Percentiles rank a stretch among this genome's conserved stretches.
Conservation (phyloP, 257 asterid genomes). For the Parsonsia alboflavescens region DNA sequence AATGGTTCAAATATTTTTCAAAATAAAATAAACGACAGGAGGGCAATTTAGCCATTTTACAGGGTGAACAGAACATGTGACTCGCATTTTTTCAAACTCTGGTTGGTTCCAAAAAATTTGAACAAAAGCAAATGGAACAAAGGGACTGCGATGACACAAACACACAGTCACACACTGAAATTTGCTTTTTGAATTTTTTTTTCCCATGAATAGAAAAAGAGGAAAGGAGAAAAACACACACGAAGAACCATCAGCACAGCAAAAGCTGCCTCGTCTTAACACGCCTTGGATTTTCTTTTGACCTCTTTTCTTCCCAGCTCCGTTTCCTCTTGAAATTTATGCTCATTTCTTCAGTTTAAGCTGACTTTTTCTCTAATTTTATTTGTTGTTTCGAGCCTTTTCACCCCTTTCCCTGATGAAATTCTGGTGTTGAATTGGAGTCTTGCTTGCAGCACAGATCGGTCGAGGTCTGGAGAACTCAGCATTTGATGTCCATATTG, state of each 20-base stretch:
- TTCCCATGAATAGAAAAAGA: slow-evolving; percentile 3
- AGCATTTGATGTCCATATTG: slow-evolving; percentile 10
- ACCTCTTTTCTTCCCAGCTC: slow-evolving; percentile 12
- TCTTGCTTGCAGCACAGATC: slow-evolving; percentile 15
- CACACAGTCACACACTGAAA: slow-evolving; percentile 1
- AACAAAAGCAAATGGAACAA: slow-evolving; percentile 14
- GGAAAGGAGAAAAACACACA: not conserved
- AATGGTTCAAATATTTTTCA: not conserved
- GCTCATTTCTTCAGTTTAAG: slow-evolving; percentile 9
- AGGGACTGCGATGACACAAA: slow-evolving; percentile 16
- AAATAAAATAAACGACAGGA: not conserved
- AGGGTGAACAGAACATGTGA: slow-evolving; percentile 11
- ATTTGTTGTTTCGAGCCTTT: not conserved
- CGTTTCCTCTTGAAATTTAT: slow-evolving; percentile 1
- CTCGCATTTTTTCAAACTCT: slow-evolving; percentile 9
- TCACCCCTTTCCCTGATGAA: not conserved
- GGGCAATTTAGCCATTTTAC: slow-evolving; percentile 3
- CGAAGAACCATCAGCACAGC: slow-evolving; percentile 26
- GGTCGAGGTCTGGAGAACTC: slow-evolving; percentile 9
- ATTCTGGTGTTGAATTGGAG: slow-evolving; percentile 4
- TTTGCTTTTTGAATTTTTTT: slow-evolving; percentile 3
- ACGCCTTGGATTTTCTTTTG: slow-evolving; percentile 31
- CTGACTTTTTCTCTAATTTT: slow-evolving; percentile 7
- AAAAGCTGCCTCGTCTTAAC: slow-evolving; percentile 37
- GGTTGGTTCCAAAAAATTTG: slow-evolving; percentile 15